Base-by-base conservation (phyloP, 208 protist genomes). In the Porcisia deanei region DNA sequence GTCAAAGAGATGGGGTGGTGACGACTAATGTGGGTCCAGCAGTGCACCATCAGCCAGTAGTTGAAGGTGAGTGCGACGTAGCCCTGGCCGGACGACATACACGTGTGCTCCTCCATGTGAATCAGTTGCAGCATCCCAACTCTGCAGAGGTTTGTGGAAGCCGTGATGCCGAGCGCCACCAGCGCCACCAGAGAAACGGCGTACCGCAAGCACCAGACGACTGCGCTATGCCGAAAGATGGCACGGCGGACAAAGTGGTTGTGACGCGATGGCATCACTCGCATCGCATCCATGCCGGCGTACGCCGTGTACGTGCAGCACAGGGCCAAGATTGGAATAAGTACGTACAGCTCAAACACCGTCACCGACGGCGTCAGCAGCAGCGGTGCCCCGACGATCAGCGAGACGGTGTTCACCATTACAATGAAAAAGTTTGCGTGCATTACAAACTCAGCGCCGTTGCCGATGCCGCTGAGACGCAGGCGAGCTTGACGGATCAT, bases 11-110 rank as follows among this genome's bases (percentile, higher is more conserved):
- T 86, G 72, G 85, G 86, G 67, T 94, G 82, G 67, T 97, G 89
- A 2, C 93, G 91, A 76, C 91, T 97, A 37, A 97, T 93, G 82
- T 97, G 93, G 69, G 91, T 95, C 91, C 90, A 94, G 77, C 88
- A 89, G 79, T 97, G 93, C 52, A 97, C 83, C 84, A 97, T 92
- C 9, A 97, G 67, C 93, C 93, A 97, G 71, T 93, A 94, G 81
- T 95, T 97, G 41, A 97, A 81, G 14, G 91, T 95, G n/a, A 95
- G 81, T 4, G 79, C 79, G 39, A 95, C 88, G 74, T 97, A 97
- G 53, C 91, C 91, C 39, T 90, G 89, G 22, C 83, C 85, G 0
- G 89, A 76, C 3, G 75, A 70, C 61, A 94, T 84, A 73, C 90
- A 95, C 22, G 63, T 53, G 57, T 92, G 81, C 0, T 85, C 77